Conservation (phyloP, 2,329 filamentous ascomycete genomes). For the Ophiocordyceps camponoti-rufipedis region DNA sequence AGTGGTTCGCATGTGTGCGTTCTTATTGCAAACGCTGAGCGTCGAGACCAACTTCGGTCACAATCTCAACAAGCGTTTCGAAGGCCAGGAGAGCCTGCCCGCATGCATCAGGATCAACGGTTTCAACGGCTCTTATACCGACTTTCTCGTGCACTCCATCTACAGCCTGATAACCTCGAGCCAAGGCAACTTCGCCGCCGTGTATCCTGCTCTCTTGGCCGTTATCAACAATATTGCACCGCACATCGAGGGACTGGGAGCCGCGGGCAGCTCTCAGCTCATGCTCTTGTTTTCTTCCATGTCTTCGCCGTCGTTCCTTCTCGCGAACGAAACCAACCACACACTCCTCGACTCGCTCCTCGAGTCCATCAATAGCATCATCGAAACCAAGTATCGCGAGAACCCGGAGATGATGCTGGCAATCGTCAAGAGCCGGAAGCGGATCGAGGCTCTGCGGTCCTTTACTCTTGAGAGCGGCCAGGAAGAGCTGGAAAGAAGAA, state of each 20-base stretch:
- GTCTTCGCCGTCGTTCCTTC: constrained; percentile 79
- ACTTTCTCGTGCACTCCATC: constrained; percentile 89
- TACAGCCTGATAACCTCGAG: constrained; percentile 82
- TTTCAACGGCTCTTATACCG: constrained; percentile 80
- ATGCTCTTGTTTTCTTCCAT: constrained; percentile 81
- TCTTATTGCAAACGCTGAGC: constrained; percentile 84
- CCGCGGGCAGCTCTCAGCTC: constrained; percentile 60
- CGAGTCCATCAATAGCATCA: constrained; percentile 73
- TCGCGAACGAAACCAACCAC: constrained; percentile 87
- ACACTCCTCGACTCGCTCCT: constrained; percentile 61
- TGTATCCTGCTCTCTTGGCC: constrained; percentile 81
- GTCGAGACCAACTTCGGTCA: constrained; percentile 81
- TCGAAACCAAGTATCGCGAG: constrained; percentile 72
- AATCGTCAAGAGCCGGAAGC: constrained; percentile 60
- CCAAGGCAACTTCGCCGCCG: constrained; percentile 74
- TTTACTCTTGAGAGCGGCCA: constrained; percentile 88
- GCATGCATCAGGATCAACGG: constrained; percentile 61
- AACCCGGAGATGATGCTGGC: constrained; percentile 71
- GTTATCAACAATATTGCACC: constrained; percentile 89
- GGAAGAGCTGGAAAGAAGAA: constrained; percentile 72
- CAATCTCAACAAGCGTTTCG: constrained; percentile 77
- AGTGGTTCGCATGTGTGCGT: constrained; percentile 91
- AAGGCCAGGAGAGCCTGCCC: constrained; percentile 76
- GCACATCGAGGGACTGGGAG: constrained; percentile 60
- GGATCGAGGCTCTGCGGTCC: constrained; percentile 66